phyloP scores from a whole-genome alignment of 2,329 filamentous ascomycete genomes.

The Cladosporium colombiae region DNA sequence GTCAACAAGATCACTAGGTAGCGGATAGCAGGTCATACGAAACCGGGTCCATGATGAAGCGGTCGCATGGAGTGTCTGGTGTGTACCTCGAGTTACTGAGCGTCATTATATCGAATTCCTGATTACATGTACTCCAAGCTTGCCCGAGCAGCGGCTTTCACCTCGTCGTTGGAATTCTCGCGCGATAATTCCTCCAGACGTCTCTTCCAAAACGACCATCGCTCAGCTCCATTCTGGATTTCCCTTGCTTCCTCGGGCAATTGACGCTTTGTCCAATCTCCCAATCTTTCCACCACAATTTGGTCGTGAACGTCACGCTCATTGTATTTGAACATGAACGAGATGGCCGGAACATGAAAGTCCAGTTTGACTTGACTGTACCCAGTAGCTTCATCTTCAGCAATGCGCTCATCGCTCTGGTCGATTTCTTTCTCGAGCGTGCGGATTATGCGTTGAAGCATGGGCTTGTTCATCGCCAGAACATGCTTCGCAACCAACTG shows the following conservation, averaged over 20 bases:
- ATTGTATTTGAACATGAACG: background rate
- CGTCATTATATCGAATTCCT: background rate
- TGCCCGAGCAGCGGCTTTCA: background rate
- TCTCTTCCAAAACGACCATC: constrained; percentile 10
- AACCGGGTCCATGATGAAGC: no score
- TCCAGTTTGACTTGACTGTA: background rate
- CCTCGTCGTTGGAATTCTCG: background rate
- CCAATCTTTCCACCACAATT: background rate
- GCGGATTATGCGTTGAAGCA: background rate
- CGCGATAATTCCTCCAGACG: background rate
- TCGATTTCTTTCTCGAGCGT: background rate
- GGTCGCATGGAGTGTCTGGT: no score
- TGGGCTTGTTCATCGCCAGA: background rate
- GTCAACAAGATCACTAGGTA: no score
- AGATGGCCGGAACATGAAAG: background rate
- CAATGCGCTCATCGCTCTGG: background rate
- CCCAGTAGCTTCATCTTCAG: background rate
- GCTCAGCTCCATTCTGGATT: constrained; percentile 5
- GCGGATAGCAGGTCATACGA: no score
- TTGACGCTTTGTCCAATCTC: background rate
- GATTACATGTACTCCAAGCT: background rate
- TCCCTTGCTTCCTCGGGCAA: background rate
- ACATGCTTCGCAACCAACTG: background rate
- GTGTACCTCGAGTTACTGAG: no score
- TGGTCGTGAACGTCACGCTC: background rate